phyloP scores from a whole-genome alignment of 2,329 filamentous ascomycete species.

The Penicillium occitanis region DNA sequence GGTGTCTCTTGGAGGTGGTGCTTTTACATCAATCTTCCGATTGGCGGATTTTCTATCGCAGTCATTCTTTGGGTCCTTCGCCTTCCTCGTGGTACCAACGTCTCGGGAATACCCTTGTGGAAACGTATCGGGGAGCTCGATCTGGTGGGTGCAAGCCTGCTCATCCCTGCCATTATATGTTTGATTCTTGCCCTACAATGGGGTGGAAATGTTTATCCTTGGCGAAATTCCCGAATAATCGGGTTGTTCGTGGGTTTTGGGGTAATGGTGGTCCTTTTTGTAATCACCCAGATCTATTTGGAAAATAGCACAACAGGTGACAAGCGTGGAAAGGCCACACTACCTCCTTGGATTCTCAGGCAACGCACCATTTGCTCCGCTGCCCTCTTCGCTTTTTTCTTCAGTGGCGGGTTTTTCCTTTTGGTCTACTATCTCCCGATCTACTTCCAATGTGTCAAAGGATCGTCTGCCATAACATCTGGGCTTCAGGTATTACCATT shows the following conservation, averaged over 20 bases:
- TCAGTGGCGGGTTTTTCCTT: slow-evolving; percentile 37
- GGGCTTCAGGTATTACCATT: slow-evolving; percentile 46
- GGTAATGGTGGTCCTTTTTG: slow-evolving; percentile 37
- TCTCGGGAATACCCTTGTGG: neutral
- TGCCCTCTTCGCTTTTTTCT: slow-evolving; percentile 39
- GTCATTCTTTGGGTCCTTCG: neutral
- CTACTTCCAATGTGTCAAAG: slow-evolving; percentile 47
- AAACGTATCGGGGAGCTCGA: slow-evolving; percentile 40
- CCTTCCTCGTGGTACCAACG: neutral
- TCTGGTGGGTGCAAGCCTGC: slow-evolving; percentile 40
- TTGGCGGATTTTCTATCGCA: slow-evolving; percentile 31
- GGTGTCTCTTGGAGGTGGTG: slow-evolving; percentile 49
- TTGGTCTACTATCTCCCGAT: slow-evolving; percentile 49
- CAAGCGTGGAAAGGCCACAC: neutral
- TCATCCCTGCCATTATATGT: slow-evolving; percentile 42
- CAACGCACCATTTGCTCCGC: slow-evolving; percentile 38
- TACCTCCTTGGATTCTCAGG: slow-evolving; percentile 39
- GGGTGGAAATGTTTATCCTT: slow-evolving; percentile 41
- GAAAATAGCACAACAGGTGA: slow-evolving; percentile 21
- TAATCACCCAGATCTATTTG: slow-evolving; percentile 37
- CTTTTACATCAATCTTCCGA: slow-evolving; percentile 57
- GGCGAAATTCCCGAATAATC: slow-evolving; percentile 44
- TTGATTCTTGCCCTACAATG: slow-evolving; percentile 51
- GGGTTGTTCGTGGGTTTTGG: slow-evolving; percentile 48
- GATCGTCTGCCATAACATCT: slow-evolving; percentile 35